Percentiles rank a stretch among this genome's conserved stretches.
Conservation (phyloP, 768 basidiomycete genomes). For the Galerina marginata region DNA sequence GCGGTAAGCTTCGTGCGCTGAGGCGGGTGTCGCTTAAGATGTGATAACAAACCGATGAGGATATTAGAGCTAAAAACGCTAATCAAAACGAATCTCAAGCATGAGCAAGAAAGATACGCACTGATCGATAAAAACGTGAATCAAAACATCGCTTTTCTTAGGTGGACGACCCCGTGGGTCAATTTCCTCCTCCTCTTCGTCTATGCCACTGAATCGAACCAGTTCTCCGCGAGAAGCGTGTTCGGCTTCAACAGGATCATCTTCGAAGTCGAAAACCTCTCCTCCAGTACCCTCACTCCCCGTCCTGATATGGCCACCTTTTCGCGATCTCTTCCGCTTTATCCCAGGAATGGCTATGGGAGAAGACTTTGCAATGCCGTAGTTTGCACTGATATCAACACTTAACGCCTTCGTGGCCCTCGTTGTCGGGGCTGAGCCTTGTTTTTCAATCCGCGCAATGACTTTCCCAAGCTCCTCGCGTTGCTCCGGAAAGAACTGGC, state of each 20-base stretch:
- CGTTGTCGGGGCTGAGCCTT: conserved; percentile 10
- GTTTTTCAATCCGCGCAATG: conserved; percentile 29
- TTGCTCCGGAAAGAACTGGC: conserved; percentile 62
- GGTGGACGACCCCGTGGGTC: conserved; percentile 42
- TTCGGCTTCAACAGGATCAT: conserved; percentile 7
- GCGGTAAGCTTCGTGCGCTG: conserved; percentile 12
- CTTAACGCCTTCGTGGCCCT: conserved; percentile 15
- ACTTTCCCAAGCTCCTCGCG: conserved; percentile 30
- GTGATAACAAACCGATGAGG: conserved; percentile 79
- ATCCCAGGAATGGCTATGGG: conserved; percentile 17
- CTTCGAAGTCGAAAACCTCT: conserved; percentile 20
- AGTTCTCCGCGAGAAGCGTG: not conserved
- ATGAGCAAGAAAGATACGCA: conserved; percentile 35
- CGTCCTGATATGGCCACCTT: conserved; percentile 22
- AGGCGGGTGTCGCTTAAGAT: conserved; percentile 53
- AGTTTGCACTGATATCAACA: conserved; percentile 5
- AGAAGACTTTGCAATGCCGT: conserved; percentile 3
- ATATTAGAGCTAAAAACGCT: conserved; percentile 78
- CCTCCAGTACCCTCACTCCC: conserved; percentile 24
- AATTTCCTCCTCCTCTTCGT: conserved; percentile 35
- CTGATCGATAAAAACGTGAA: conserved; percentile 66
- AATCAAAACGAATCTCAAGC: conserved; percentile 11
- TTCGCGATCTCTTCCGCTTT: conserved; percentile 23
- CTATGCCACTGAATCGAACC: conserved; percentile 12
- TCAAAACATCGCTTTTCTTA: conserved; percentile 37